Evolutionary conservation across 345 rosid species (phyloP).

Genomic region (Populus euphratica): DNA sequence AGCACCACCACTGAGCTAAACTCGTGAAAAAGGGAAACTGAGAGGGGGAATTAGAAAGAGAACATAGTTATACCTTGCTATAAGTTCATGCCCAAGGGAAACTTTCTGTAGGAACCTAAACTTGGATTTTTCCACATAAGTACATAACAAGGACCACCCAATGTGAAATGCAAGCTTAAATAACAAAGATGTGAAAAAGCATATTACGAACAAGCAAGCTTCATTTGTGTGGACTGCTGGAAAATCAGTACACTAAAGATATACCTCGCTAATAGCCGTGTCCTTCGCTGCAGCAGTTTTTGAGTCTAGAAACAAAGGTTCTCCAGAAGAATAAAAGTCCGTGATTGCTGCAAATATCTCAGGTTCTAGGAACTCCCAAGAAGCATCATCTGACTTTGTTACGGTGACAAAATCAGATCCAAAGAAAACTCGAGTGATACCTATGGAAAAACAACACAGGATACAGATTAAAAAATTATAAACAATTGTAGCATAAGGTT

Average conservation of each 20-base stretch:
- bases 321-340: conserved; percentile 94
- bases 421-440: conserved; percentile 74
- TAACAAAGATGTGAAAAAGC: neutral
- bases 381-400: conserved; percentile 75
- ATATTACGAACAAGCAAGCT: neutral
- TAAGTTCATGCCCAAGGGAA: neutral
- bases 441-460: conserved; percentile 28
- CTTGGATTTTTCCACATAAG: no score
- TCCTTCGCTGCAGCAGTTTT: conserved; percentile 70
- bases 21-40: neutral
- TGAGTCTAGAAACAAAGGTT: conserved; percentile 73
- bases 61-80: neutral
- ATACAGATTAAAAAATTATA: neutral
- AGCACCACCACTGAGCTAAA: neutral
- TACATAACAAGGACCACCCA: neutral
- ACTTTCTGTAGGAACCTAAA: neutral
- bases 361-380: conserved; percentile 89
- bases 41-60: neutral
- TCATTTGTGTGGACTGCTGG: neutral
- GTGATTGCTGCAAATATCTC: conserved; percentile 85
- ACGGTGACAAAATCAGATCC: conserved; percentile 90
- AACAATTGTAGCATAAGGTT: neutral
- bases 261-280: conserved; percentile 81
- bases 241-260: neutral
- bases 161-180: neutral